Evolutionary conservation across 1,284 basidiomycete genomes (phyloP).

Genomic region (Apiotrichum gamsii): DNA sequence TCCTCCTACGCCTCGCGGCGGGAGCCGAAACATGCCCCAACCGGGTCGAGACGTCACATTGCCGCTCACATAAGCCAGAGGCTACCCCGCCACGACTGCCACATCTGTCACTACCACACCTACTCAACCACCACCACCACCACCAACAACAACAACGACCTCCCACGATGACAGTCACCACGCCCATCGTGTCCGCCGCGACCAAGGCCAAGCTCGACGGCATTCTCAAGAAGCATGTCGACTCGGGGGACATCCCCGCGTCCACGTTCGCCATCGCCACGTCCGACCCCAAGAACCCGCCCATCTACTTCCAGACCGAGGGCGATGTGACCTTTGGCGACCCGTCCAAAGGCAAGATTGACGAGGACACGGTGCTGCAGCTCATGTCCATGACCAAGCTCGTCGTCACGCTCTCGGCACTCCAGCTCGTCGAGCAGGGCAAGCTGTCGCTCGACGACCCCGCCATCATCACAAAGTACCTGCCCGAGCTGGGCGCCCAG

Average conservation of each 20-base stretch:
- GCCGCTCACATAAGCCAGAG: too few relatives aligned
- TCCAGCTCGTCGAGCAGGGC: slow-evolving; percentile 17
- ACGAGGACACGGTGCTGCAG: slow-evolving; percentile 33
- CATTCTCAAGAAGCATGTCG: slow-evolving; percentile 17
- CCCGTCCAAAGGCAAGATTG: slow-evolving; percentile 21
- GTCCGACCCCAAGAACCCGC: slow-evolving; percentile 3
- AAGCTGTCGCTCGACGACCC: slow-evolving; percentile 23
- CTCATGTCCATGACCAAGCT: slow-evolving; percentile 39
- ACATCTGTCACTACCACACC: too few relatives aligned
- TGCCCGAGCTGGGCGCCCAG: slow-evolving; percentile 32
- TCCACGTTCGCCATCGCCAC: slow-evolving; percentile 30
- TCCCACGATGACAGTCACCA: neutral
- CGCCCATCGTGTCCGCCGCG: slow-evolving; percentile 8
- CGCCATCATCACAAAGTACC: slow-evolving; percentile 21
- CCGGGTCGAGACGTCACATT: too few relatives aligned
- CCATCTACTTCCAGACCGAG: slow-evolving; percentile 25
- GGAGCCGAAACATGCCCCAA: too few relatives aligned
- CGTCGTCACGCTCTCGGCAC: slow-evolving; percentile 10
- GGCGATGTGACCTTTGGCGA: slow-evolving; percentile 30
- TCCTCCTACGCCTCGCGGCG: too few relatives aligned
- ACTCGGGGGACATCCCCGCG: slow-evolving; percentile 23
- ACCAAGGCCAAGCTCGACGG: slow-evolving; percentile 23
- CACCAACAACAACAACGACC: neutral
- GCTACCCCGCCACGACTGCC: too few relatives aligned
- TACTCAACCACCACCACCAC: too few relatives aligned